These are phyloP conservation scores for Brettanomyces custersianus DNA, from an alignment of 805 yeast genomes.

Conservation along the genomic window DNA sequence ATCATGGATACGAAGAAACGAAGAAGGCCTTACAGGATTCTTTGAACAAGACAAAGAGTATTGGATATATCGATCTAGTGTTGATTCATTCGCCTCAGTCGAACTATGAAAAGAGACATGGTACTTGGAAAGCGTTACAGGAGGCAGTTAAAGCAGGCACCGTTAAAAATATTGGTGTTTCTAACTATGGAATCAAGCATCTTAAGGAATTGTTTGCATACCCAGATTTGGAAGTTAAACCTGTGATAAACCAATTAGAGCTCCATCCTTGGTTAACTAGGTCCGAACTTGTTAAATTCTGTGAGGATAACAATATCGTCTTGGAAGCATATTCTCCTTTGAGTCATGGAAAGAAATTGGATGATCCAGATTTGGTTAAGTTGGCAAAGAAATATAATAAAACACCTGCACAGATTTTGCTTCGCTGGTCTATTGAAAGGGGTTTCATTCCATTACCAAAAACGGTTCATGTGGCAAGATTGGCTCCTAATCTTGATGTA, in stretches of 20 bases:
- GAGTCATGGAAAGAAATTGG: constrained; percentile 41
- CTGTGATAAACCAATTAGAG: constrained; percentile 43
- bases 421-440: constrained; percentile 60
- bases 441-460: constrained; percentile 40
- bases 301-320: constrained; percentile 35
- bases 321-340: constrained; percentile 60
- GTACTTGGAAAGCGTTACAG: constrained; percentile 47
- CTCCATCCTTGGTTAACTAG: constrained; percentile 43
- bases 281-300: constrained; percentile 34
- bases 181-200: constrained; percentile 52
- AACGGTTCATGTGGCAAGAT: constrained; percentile 27
- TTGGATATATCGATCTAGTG: constrained; percentile 45
- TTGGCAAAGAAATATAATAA: constrained; percentile 41
- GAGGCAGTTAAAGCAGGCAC: constrained; percentile 43
- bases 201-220: constrained; percentile 42
- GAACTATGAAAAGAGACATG: constrained; percentile 33
- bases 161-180: constrained; percentile 51
- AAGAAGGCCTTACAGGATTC: constrained; percentile 33
- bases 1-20: constrained; percentile 30
- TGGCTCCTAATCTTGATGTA: constrained; percentile 32
- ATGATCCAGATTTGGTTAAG: constrained; percentile 32
- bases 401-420: constrained; percentile 49
- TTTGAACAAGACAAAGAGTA: constrained; percentile 31
- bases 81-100: constrained; percentile 47
- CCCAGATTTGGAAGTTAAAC: constrained; percentile 33